These are phyloP conservation scores for Zymoseptoria passerinii DNA, from an alignment of 2,329 filamentous ascomycete species.

Conservation along the genomic window DNA sequence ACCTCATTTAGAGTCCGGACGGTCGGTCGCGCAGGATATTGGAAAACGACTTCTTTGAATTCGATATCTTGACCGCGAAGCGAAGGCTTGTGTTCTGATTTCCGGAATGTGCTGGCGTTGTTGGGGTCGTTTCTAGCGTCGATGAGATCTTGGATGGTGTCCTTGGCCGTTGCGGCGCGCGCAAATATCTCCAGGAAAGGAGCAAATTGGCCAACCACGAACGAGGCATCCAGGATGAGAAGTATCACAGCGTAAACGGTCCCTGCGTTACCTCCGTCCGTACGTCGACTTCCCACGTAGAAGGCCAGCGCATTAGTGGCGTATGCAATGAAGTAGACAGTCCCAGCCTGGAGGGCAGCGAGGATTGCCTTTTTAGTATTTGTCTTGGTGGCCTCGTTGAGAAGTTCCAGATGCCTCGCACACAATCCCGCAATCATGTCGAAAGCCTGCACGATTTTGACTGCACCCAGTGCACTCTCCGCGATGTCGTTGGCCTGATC, in stretches of 20 bases:
- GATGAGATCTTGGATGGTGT: slow-evolving; percentile 38
- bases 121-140: slow-evolving; percentile 28
- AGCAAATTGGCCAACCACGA: slow-evolving; percentile 55
- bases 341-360: slow-evolving; percentile 36
- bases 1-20: slow-evolving; percentile 34
- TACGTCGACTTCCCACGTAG: slow-evolving; percentile 34
- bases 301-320: slow-evolving; percentile 41
- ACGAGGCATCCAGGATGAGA: slow-evolving; percentile 55
- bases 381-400: slow-evolving; percentile 29
- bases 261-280: slow-evolving; percentile 32
- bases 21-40: slow-evolving; percentile 38
- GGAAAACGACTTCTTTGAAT: slow-evolving; percentile 34
- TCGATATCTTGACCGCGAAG: slow-evolving; percentile 25
- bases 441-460: slow-evolving; percentile 43
- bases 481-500: slow-evolving; percentile 38
- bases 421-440: slow-evolving; percentile 36
- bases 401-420: slow-evolving; percentile 30
- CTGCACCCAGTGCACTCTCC: slow-evolving; percentile 39
- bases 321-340: slow-evolving; percentile 39
- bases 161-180: slow-evolving; percentile 45
- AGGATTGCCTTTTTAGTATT: slow-evolving; percentile 36
- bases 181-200: slow-evolving; percentile 52
- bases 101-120: slow-evolving; percentile 15
- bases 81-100: slow-evolving; percentile 18
- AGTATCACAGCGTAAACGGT: slow-evolving; percentile 58